Conservation (phyloP, 306 rosid genomes). For the Vigna reflexopilosa region DNA sequence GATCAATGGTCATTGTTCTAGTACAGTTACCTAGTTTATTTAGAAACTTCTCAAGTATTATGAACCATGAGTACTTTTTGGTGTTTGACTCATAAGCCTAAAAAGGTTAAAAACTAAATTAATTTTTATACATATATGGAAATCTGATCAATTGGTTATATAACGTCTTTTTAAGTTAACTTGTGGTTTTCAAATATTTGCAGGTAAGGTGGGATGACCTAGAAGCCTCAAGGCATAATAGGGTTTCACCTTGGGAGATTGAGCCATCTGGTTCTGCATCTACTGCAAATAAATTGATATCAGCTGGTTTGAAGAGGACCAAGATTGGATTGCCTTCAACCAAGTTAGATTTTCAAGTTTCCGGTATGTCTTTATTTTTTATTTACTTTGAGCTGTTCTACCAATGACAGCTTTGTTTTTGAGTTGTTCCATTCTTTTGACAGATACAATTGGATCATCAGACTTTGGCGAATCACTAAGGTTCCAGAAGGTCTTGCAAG, state of each 20-base stretch:
- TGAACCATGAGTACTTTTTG: not conserved
- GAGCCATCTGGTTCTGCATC: constrained; percentile 79
- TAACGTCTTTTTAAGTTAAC: not conserved
- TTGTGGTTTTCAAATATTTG: constrained; percentile 37
- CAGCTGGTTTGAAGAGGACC: constrained; percentile 83
- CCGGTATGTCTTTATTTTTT: constrained; percentile 56
- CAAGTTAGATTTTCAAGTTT: constrained; percentile 75
- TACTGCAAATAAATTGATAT: constrained; percentile 54
- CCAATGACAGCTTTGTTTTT: constrained; percentile 24
- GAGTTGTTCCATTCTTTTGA: constrained; percentile 5
- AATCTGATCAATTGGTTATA: not conserved
- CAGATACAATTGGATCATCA: constrained; percentile 84
- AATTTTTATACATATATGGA: not conserved
- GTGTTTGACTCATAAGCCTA: not conserved
- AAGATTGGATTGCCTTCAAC: constrained; percentile 66
- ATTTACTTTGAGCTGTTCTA: constrained; percentile 1
- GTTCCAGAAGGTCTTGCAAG: constrained; percentile 99
- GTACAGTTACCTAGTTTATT: no score
- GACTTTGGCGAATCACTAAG: constrained; percentile 90
- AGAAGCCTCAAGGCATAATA: constrained; percentile 67
- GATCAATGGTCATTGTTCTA: constrained; percentile 5
- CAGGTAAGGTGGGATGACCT: constrained; percentile 98
- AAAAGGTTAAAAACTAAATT: not conserved
- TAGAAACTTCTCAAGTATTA: no score
- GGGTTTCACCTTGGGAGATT: constrained; percentile 99